These are phyloP conservation scores for Paxillus involutus DNA, from an alignment of 768 basidiomycete genomes.

Conservation along the genomic window DNA sequence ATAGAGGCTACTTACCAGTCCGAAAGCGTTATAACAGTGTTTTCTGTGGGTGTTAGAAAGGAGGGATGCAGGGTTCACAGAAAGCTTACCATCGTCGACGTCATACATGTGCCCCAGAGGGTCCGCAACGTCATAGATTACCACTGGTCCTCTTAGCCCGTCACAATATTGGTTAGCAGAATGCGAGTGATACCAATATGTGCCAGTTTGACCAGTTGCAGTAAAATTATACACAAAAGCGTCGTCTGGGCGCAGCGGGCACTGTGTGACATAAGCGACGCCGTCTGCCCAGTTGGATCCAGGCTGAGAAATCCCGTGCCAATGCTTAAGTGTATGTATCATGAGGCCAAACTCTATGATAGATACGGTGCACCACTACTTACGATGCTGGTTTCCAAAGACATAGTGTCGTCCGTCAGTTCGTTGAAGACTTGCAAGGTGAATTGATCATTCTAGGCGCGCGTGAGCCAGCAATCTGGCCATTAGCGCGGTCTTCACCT, in stretches of 20 bases:
- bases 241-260: conserved; percentile 36
- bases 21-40: too few relatives aligned
- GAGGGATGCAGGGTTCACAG: too few relatives aligned
- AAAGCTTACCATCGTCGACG: conserved; percentile 28
- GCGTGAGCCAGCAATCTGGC: not conserved
- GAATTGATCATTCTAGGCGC: not conserved
- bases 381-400: not conserved
- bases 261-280: conserved; percentile 40
- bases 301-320: conserved; percentile 46
- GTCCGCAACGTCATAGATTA: conserved; percentile 41
- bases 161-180: conserved; percentile 44
- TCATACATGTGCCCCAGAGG: conserved; percentile 27
- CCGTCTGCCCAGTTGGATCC: conserved; percentile 43
- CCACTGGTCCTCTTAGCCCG: conserved; percentile 25
- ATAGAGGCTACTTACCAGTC: not conserved
- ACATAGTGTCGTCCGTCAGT: not conserved
- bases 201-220: conserved; percentile 24
- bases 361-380: not conserved
- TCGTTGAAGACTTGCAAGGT: not conserved
- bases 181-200: conserved; percentile 48
- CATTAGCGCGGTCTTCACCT: not conserved
- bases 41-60: too few relatives aligned
- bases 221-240: conserved; percentile 38
- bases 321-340: conserved; percentile 22
- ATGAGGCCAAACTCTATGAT: not conserved